Evolutionary conservation across 2,329 filamentous ascomycete species (phyloP), one percentile per base, ranked within the genome.

Genomic region (Fusarium tupiense): DNA sequence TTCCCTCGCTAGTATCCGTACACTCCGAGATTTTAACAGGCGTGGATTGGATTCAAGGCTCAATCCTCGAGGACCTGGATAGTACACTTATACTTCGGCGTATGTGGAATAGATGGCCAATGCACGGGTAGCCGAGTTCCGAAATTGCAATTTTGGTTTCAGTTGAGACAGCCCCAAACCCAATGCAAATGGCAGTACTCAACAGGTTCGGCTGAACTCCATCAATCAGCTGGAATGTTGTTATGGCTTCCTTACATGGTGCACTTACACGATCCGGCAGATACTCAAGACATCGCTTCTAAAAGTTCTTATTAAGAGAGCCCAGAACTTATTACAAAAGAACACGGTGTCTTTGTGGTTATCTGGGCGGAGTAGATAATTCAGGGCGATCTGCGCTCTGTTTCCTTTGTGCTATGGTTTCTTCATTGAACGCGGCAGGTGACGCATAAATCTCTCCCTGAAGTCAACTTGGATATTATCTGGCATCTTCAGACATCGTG

Each of bases 401-500:
- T 26, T 12, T 1, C 0, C 11, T 26, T 46, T 7, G 3, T 13
- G n/a, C 11, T 19, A 24, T 8, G 12, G 41, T 4, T 19, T 11
- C 4, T 12, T 19, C n/a, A 11, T 24, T 6, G 8, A 1, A 44
- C 17, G n/a, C 16, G 1, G 11, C 41, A 44, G 17, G 41, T 10
- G 16, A 44, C 10, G 14, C 1, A 6, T 17, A 7, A 11, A 8
- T 44, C 17, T 44, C 6, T 19, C n/a, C 0, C 16, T 5, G 0
- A 12, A 5, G 43, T 19, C 10, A 8, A 13, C 10, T 44, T 6
- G 11, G n/a, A 19, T 19, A 13, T 3, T 19, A 19, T 19, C 1
- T 12, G 10, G 4, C 16, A 24, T 44, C 4, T 0, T 7, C 5
- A 24, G 12, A 43, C 5, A 24, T 4, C n/a, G 24, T 7, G 0